These are phyloP conservation scores for Suaeda aralocaspica DNA, from an alignment of 148 eudicot genomes.

Conservation along the genomic window DNA sequence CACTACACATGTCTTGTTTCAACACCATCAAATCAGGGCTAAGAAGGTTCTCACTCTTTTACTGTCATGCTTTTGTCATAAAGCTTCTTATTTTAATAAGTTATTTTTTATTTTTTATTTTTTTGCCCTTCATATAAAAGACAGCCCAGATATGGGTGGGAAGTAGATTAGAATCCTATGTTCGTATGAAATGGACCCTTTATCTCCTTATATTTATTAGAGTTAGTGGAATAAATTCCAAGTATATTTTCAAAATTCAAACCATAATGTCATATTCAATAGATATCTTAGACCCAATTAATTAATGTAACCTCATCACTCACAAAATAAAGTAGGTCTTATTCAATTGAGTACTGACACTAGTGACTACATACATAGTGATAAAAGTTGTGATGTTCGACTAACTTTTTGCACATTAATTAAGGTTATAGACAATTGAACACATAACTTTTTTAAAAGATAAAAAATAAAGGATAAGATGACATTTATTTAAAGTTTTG, in stretches of 20 bases:
- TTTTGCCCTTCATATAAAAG: constrained; percentile 8
- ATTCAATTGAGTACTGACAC: neutral
- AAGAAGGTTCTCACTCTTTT: constrained; percentile 17
- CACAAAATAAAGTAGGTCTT: neutral
- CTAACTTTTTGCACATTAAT: too few species aligned
- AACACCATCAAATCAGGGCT: constrained; percentile 7
- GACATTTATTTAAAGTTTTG: too few species aligned
- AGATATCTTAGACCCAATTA: neutral
- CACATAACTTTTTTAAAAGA: too few species aligned
- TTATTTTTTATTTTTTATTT: neutral
- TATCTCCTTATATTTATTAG: constrained; percentile 11
- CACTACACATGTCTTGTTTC: constrained; percentile 29
- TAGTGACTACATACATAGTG: neutral
- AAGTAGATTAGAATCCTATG: constrained; percentile 33
- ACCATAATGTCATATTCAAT: too few species aligned
- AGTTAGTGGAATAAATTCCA: neutral
- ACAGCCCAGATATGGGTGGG: constrained; percentile 17
- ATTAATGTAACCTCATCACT: constrained; percentile 2
- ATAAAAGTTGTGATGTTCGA: neutral
- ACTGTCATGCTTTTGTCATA: constrained; percentile 30
- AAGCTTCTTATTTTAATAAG: too few species aligned
- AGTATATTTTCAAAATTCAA: constrained; percentile 17
- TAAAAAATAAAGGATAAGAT: too few species aligned
- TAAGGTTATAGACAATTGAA: too few species aligned
- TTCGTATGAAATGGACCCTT: constrained; percentile 16